Base-by-base conservation (phyloP, 2,329 filamentous ascomycete genomes). In the Aspergillus uvarum region DNA sequence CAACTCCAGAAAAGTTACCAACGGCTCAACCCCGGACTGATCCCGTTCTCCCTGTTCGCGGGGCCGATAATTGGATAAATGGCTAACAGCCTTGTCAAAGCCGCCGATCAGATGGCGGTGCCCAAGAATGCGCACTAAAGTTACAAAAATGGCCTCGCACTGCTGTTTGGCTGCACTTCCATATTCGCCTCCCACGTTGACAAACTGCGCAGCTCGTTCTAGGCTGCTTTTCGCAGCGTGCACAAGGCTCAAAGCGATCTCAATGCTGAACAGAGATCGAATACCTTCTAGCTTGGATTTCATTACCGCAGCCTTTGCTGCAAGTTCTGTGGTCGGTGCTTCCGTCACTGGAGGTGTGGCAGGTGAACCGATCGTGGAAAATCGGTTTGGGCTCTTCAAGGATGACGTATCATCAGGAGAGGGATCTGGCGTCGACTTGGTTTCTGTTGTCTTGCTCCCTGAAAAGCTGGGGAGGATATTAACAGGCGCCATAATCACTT, bases 401-500 rank as follows among this genome's bases (percentile, higher is more conserved):
- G 67, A 58, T 5, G 63, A 62, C 11, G 62, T 29, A 26, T 69
- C 70, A 22, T 54, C 59, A 19, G 58, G 56, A 29, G 63, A 60
- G 5, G 68, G 63, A 21, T 67, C 65, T 5, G 65, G 63, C 10
- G 68, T 70, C 0, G 65, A 51, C 57, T 73, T 75, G 10, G 67
- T 8, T 42, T 70, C 72, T 75, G 76, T 61, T 78, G 82, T 70
- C 87, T 91, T 57, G 83, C 83, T n/a, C 80, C 85, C 79, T 5
- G 85, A 81, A 64, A 91, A 85, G 51, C 85, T 88, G 1, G 92
- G 91, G 4, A 98, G 81, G 8, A 92, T 94, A 55, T 91, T 96
- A 52, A 99, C 94, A 2, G 95, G 95, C 88, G 96, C 96, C 93
- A 99, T 97, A 65, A 99, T 91, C 8, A 99, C 95, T 76, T 98